Evolutionary conservation across 179 eudicot species (phyloP).

Genomic region (Camellia oleifera): DNA sequence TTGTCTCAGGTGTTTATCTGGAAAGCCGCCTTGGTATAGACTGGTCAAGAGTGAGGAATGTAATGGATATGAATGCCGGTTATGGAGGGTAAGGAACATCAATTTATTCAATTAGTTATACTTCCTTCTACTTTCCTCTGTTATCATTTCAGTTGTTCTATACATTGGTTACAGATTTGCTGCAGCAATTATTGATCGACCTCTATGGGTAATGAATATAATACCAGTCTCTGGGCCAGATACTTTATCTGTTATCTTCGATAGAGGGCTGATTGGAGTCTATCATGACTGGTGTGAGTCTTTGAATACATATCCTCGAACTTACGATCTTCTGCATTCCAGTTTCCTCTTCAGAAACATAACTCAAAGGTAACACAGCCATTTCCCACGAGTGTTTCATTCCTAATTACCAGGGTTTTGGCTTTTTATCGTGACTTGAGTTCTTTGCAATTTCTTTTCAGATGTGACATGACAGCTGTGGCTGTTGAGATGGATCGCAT

Average conservation of each 20-base stretch:
- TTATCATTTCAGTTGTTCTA: background rate
- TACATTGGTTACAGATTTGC: constrained; percentile 59
- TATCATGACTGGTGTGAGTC: constrained; percentile 99
- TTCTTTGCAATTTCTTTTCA: constrained; percentile 17
- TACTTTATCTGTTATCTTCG: constrained; percentile 74
- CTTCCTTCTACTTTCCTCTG: constrained; percentile 1
- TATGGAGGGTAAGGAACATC: constrained; percentile 76
- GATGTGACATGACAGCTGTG: constrained; percentile 64
- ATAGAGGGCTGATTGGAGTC: constrained; percentile 83
- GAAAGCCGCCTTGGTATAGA: constrained; percentile 51
- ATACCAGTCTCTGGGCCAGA: constrained; percentile 70
- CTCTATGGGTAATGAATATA: constrained; percentile 94
- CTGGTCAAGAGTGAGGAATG: constrained; percentile 82
- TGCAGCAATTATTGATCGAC: constrained; percentile 60
- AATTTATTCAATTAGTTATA: background rate
- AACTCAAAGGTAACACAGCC: constrained; percentile 50
- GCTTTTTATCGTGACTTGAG: background rate
- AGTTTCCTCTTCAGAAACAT: constrained; percentile 73
- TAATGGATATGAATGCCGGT: constrained; percentile 95
- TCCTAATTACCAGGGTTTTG: background rate
- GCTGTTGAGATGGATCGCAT: constrained; percentile 88
- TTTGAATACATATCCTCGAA: constrained; percentile 86
- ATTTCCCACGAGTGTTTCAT: background rate
- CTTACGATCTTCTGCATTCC: constrained; percentile 86
- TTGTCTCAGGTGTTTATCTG: constrained; percentile 67